Conservation (phyloP, 2,329 filamentous ascomycete species). For the Pseudocercospora fuligena region DNA sequence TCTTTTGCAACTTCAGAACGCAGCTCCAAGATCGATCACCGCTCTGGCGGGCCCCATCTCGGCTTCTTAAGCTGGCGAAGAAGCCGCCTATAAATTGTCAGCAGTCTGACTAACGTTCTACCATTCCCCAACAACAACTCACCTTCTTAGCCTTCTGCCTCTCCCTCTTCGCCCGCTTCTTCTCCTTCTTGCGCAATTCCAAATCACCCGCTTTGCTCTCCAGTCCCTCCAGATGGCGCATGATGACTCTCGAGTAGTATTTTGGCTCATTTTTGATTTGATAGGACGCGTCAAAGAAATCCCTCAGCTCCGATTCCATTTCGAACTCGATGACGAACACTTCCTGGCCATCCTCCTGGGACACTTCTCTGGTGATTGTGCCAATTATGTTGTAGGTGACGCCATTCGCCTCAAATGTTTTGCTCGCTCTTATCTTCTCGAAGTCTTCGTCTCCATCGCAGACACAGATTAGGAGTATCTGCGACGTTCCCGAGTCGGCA, state of each 20-base stretch:
- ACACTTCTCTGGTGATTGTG: not conserved
- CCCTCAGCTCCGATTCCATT: not conserved
- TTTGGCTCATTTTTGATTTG: not conserved
- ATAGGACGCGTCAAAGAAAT: not conserved
- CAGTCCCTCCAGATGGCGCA: not conserved
- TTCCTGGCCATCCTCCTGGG: not conserved
- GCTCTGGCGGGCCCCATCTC: not conserved
- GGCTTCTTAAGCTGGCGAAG: not conserved
- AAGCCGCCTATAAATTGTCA: not conserved
- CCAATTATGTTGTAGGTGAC: not conserved
- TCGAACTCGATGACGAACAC: not conserved
- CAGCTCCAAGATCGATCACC: not conserved
- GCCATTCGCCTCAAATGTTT: not conserved
- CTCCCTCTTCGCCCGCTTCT: slow-evolving; percentile 4
- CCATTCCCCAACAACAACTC: not conserved
- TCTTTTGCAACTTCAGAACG: not conserved
- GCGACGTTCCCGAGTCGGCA: not conserved
- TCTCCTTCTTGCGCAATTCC: not conserved
- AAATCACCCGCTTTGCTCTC: not conserved
- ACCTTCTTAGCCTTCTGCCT: not conserved
- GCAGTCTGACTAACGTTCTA: not conserved
- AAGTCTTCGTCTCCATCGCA: not conserved
- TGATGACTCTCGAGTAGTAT: not conserved
- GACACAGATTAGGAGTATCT: not conserved
- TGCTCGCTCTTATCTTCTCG: not conserved